A percentile compares a stretch with the other conserved stretches of the same genome.
phyloP scores from a whole-genome alignment of 2,329 filamentous ascomycete species.

The Purpureocillium lavendulum region DNA sequence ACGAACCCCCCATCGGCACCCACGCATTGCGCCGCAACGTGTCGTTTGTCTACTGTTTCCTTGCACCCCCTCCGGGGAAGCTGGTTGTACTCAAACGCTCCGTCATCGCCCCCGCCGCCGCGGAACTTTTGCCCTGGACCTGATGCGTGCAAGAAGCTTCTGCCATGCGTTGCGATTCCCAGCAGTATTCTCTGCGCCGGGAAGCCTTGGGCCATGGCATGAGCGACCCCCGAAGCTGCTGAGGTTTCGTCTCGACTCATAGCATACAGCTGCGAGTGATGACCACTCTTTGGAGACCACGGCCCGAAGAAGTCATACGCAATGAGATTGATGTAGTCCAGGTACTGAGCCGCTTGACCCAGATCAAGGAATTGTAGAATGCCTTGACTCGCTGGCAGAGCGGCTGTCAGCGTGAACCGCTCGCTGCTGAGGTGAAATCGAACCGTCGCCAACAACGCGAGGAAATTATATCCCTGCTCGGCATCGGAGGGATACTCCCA shows the following conservation, averaged over 20 bases:
- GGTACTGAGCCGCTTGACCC: constrained; percentile 48
- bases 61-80: constrained; percentile 54
- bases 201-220: constrained; percentile 58
- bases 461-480: constrained; percentile 61
- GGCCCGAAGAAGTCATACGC: constrained; percentile 71
- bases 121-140: constrained; percentile 56
- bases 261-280: constrained; percentile 68
- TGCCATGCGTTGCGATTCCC: constrained; percentile 67
- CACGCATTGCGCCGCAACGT: constrained; percentile 63
- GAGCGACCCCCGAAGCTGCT: constrained; percentile 57
- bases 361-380: constrained; percentile 64
- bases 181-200: constrained; percentile 64
- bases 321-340: constrained; percentile 73
- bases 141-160: constrained; percentile 60
- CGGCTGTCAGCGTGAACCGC: constrained; percentile 61
- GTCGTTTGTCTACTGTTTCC: constrained; percentile 59
- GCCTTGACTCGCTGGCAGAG: constrained; percentile 59
- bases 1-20: constrained; percentile 71
- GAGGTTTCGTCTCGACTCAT: constrained; percentile 53
- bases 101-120: constrained; percentile 51
- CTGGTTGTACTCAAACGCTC: constrained; percentile 65
- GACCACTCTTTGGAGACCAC: constrained; percentile 60
- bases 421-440: constrained; percentile 61
- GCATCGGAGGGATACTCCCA: constrained; percentile 68
- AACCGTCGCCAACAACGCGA: constrained; percentile 57